phyloP scores from a whole-genome alignment of 805 yeast species.

The Ogataea angusta region DNA sequence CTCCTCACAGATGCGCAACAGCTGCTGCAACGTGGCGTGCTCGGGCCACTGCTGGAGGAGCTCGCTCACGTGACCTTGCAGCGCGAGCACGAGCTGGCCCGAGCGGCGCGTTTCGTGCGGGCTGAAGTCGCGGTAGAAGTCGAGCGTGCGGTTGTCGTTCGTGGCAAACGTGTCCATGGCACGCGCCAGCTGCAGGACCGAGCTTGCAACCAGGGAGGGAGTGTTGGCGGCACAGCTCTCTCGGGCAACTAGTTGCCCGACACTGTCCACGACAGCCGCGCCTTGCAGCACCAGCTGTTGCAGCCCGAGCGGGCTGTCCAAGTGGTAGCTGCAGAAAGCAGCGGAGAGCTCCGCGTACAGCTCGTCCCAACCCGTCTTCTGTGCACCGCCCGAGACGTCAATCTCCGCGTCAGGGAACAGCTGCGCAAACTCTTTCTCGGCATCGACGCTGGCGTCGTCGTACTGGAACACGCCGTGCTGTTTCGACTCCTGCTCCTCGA shows the following conservation, averaged over 20 bases:
- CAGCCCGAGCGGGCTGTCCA: neutral
- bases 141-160: conserved; percentile 28
- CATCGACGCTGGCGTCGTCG: conserved; percentile 58
- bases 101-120: conserved; percentile 61
- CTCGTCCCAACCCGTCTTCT: conserved; percentile 38
- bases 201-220: conserved; percentile 34
- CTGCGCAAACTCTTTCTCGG: conserved; percentile 74
- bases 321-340: conserved; percentile 44
- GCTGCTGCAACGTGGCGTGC: conserved; percentile 79
- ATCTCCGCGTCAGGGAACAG: conserved; percentile 89
- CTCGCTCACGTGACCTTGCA: conserved; percentile 43
- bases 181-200: conserved; percentile 33
- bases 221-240: conserved; percentile 24
- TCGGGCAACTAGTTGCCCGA: conserved; percentile 25
- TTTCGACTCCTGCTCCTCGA: conserved; percentile 59
- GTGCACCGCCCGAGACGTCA: conserved; percentile 38
- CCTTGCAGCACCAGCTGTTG: conserved; percentile 41
- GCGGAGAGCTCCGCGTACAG: conserved; percentile 47
- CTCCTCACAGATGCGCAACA: conserved; percentile 63
- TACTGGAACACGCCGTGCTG: conserved; percentile 65
- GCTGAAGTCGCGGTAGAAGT: conserved; percentile 67
- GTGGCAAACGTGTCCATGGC: conserved; percentile 31
- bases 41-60: conserved; percentile 84
- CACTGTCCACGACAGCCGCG: conserved; percentile 29
- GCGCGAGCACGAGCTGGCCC: conserved; percentile 41